Conservation (phyloP, 1,139 yeast genomes). For the Tardiomyces blankii region DNA sequence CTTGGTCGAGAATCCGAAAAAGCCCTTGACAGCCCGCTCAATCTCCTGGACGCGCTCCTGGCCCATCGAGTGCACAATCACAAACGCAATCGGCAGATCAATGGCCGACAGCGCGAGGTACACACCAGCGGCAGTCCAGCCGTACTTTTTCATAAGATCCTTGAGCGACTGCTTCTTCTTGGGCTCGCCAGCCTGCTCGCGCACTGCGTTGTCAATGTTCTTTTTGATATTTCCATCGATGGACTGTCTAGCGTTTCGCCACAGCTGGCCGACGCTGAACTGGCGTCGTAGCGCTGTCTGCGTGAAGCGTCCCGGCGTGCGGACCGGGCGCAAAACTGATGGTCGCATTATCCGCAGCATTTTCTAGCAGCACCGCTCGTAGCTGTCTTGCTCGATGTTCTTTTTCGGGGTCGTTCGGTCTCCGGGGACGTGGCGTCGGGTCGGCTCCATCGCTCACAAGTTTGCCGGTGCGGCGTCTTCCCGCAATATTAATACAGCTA, state of each 20-base stretch:
- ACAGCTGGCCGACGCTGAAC: background rate
- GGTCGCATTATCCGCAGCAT: background rate
- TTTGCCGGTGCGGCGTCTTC: too few relatives aligned
- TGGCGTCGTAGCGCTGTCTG: background rate
- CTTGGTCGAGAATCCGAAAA: constrained; percentile 18
- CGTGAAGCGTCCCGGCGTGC: background rate
- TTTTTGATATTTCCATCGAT: background rate
- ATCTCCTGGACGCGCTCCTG: constrained; percentile 62
- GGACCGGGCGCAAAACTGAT: background rate
- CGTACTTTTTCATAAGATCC: constrained; percentile 73
- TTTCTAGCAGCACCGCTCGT: too few relatives aligned
- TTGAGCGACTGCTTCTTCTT: constrained; percentile 38
- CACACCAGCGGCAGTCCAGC: constrained; percentile 83
- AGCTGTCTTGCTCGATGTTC: too few relatives aligned
- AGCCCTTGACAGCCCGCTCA: constrained; percentile 49
- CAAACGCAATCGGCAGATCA: constrained; percentile 76
- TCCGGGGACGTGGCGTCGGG: too few relatives aligned
- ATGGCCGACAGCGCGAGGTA: constrained; percentile 58
- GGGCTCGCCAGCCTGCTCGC: constrained; percentile 9
- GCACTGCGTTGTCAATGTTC: background rate
- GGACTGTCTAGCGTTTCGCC: background rate
- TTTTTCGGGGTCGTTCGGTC: too few relatives aligned
- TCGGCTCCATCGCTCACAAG: too few relatives aligned
- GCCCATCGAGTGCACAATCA: constrained; percentile 77
- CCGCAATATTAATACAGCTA: too few relatives aligned